Percentiles rank a stretch among this genome's conserved stretches.
These are phyloP conservation scores for Alternaria sp. DNA, from an alignment of 2,329 filamentous ascomycete species.

Conservation along the genomic window DNA sequence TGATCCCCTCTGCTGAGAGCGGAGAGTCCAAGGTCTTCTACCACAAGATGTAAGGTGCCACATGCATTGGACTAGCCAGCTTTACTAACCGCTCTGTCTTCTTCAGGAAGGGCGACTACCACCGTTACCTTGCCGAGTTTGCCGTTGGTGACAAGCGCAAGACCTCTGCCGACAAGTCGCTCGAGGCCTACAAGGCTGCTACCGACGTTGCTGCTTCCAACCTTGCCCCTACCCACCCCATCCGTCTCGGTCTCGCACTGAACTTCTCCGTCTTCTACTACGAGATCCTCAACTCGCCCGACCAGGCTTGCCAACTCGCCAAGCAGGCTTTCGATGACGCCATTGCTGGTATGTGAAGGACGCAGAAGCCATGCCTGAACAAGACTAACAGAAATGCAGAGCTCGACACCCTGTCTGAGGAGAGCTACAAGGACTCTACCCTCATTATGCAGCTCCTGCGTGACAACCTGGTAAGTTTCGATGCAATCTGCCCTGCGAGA, in stretches of 20 bases:
- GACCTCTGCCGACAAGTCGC: slow-evolving; percentile 89
- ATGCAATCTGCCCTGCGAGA: background rate
- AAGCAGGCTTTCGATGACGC: slow-evolving; percentile 97
- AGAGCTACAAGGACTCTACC: slow-evolving; percentile 99
- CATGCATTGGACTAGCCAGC: background rate
- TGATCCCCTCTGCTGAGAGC: slow-evolving; percentile 92
- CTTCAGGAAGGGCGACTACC: slow-evolving; percentile 96
- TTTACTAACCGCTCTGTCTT: slow-evolving; percentile 34
- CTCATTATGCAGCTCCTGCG: slow-evolving; percentile 98
- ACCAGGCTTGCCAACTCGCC: slow-evolving; percentile 96
- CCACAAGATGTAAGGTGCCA: slow-evolving; percentile 87
- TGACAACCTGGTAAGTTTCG: slow-evolving; percentile 79
- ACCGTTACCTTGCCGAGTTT: slow-evolving; percentile 98
- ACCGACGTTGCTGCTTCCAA: slow-evolving; percentile 90
- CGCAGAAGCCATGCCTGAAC: slow-evolving; percentile 6
- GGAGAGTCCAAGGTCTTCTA: slow-evolving; percentile 99
- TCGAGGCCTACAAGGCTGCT: slow-evolving; percentile 95
- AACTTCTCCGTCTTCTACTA: slow-evolving; percentile 99
- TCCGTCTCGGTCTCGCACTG: slow-evolving; percentile 87
- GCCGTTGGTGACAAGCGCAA: slow-evolving; percentile 94
- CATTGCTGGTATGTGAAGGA: slow-evolving; percentile 73
- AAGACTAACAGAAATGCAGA: slow-evolving; percentile 62
- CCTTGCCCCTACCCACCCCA: slow-evolving; percentile 89
- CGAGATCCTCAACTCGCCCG: slow-evolving; percentile 97
- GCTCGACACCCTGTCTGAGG: slow-evolving; percentile 95